These are phyloP conservation scores for Lizonia empirigonia DNA, from an alignment of 2,329 filamentous ascomycete species.

Conservation along the genomic window DNA sequence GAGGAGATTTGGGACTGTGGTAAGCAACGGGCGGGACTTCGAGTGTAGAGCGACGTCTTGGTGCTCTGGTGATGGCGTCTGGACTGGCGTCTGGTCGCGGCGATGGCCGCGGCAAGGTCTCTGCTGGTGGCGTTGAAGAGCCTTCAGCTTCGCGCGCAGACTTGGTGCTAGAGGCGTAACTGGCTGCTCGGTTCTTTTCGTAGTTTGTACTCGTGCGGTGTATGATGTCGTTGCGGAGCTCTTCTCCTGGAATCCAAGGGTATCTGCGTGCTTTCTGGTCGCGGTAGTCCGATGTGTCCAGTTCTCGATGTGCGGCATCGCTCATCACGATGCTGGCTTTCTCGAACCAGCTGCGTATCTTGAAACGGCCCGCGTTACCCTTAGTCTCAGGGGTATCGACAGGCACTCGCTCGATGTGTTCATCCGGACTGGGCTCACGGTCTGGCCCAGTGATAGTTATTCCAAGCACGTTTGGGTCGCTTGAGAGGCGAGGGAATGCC, in stretches of 20 bases:
- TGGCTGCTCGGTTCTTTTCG: slow-evolving; percentile 47
- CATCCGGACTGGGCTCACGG: slow-evolving; percentile 1
- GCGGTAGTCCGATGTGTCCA: slow-evolving; percentile 57
- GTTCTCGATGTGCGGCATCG: slow-evolving; percentile 52
- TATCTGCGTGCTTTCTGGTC: slow-evolving; percentile 56
- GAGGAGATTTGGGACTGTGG: slow-evolving; percentile 10
- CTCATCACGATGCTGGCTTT: slow-evolving; percentile 55
- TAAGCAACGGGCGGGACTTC: slow-evolving; percentile 26
- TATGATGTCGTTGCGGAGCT: slow-evolving; percentile 52
- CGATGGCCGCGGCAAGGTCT: slow-evolving; percentile 12
- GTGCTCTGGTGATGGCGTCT: slow-evolving; percentile 10
- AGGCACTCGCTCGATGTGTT: slow-evolving; percentile 7
- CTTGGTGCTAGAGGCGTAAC: slow-evolving; percentile 45
- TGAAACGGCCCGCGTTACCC: slow-evolving; percentile 27
- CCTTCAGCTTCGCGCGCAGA: slow-evolving; percentile 36
- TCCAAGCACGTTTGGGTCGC: slow-evolving; percentile 20
- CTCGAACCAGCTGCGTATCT: slow-evolving; percentile 49
- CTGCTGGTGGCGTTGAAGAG: slow-evolving; percentile 20
- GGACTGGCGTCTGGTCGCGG: slow-evolving; percentile 21
- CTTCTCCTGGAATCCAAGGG: slow-evolving; percentile 63
- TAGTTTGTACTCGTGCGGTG: slow-evolving; percentile 50
- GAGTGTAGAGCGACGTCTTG: slow-evolving; percentile 25
- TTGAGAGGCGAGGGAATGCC: slow-evolving; percentile 20
- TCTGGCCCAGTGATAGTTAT: slow-evolving; percentile 23
- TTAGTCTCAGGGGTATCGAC: slow-evolving; percentile 7